Percentiles rank a stretch among this genome's conserved stretches.
phyloP scores from a whole-genome alignment of 768 basidiomycete species.

The Piloderma croceum region DNA sequence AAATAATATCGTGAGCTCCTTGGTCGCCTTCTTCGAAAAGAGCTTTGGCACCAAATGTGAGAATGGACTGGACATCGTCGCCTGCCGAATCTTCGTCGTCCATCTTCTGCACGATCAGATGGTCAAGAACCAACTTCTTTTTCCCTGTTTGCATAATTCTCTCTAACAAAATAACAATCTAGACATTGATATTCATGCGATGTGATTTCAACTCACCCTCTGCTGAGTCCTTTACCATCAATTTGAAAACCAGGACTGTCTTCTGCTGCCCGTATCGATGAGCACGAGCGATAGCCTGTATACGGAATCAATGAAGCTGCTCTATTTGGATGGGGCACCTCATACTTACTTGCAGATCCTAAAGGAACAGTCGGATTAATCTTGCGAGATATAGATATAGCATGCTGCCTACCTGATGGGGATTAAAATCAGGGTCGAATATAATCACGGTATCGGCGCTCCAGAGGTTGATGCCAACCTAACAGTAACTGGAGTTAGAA shows the following conservation, averaged over 20 bases:
- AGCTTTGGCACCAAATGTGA: slow-evolving; percentile 83
- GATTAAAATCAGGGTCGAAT: slow-evolving; percentile 96
- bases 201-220: slow-evolving; percentile 83
- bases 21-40: slow-evolving; percentile 67
- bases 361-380: not conserved
- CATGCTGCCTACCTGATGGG: slow-evolving; percentile 65
- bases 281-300: slow-evolving; percentile 86
- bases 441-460: slow-evolving; percentile 92
- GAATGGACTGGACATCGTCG: slow-evolving; percentile 82
- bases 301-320: too few species aligned
- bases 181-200: slow-evolving; percentile 92
- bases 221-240: slow-evolving; percentile 92
- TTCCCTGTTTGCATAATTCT: slow-evolving; percentile 91
- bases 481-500: not conserved
- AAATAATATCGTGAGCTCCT: slow-evolving; percentile 59
- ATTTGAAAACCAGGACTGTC: slow-evolving; percentile 89
- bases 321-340: too few species aligned
- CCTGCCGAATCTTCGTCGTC: slow-evolving; percentile 72
- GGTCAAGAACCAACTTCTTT: slow-evolving; percentile 90
- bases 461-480: slow-evolving; percentile 38
- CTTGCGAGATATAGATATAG: not conserved
- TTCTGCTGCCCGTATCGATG: slow-evolving; percentile 95
- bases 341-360: slow-evolving; percentile 81
- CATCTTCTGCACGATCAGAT: slow-evolving; percentile 95
- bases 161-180: slow-evolving; percentile 69